phyloP scores from a whole-genome alignment of 2,329 filamentous ascomycete species.

The Fusarium abutilonis region DNA sequence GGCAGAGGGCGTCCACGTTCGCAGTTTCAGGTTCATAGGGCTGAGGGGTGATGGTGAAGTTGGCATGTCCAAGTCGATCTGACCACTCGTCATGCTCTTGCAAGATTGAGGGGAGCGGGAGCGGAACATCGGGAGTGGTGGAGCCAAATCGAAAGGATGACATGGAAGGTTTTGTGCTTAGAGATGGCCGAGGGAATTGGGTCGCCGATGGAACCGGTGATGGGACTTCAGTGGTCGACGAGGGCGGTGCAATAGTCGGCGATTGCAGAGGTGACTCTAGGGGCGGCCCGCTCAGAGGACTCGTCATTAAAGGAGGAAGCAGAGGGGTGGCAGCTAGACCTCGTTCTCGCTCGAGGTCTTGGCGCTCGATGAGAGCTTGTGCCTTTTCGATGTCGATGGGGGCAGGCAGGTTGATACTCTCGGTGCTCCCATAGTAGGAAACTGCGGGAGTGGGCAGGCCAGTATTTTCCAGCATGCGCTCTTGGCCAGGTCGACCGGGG shows the following conservation, averaged over 20 bases:
- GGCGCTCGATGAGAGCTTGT: constrained; percentile 51
- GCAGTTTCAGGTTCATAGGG: constrained; percentile 77
- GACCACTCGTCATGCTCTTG: constrained; percentile 84
- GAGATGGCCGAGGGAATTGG: constrained; percentile 62
- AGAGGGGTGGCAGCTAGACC: constrained; percentile 80
- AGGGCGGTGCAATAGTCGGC: constrained; percentile 74
- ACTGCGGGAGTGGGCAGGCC: constrained; percentile 70
- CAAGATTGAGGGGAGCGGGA: constrained; percentile 70
- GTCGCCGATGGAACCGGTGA: constrained; percentile 61
- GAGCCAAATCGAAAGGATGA: constrained; percentile 76
- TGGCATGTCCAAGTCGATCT: constrained; percentile 86
- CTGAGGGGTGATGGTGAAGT: constrained; percentile 86
- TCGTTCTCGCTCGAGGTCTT: constrained; percentile 66
- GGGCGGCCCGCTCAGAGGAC: constrained; percentile 63
- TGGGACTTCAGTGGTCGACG: constrained; percentile 52
- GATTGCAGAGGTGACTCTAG: constrained; percentile 87
- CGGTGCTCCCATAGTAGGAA: constrained; percentile 69
- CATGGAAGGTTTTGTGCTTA: constrained; percentile 80
- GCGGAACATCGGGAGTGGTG: constrained; percentile 65
- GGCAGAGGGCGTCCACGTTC: constrained; percentile 66
- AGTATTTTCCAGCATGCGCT: constrained; percentile 60
- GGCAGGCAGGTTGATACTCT: constrained; percentile 62
- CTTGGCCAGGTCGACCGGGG: constrained; percentile 59
- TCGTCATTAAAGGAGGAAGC: constrained; percentile 80
- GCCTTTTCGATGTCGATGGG: constrained; percentile 52